phyloP scores from a whole-genome alignment of 345 rosid genomes.

The Eucalyptus sp. region DNA sequence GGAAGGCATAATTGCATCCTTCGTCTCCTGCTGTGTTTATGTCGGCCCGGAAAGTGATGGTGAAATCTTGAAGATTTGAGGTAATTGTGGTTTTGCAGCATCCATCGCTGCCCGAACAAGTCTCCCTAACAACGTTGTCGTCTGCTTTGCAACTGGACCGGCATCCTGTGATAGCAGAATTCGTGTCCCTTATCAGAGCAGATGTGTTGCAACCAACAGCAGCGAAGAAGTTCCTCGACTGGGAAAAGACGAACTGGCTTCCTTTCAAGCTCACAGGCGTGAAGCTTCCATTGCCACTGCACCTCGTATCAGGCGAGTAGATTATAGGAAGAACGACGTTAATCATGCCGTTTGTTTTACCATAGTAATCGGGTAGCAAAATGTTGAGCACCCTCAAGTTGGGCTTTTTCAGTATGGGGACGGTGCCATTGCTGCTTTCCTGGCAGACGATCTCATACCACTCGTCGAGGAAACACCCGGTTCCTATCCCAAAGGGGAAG shows the following conservation, averaged over 20 bases:
- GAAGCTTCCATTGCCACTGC: neutral
- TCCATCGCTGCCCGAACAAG: neutral
- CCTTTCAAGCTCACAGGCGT: neutral
- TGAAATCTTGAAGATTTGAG: neutral
- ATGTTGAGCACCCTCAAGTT: neutral
- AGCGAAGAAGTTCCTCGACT: neutral
- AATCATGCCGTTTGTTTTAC: neutral
- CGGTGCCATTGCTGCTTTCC: neutral
- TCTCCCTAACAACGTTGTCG: too few relatives aligned
- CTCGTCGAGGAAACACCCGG: neutral
- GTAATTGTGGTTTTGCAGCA: neutral
- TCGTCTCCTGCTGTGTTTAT: neutral
- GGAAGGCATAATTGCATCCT: neutral
- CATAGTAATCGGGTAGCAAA: neutral
- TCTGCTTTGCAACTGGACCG: neutral
- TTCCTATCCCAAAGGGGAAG: slow-evolving; percentile 1
- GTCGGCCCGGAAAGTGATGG: neutral
- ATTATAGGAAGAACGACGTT: neutral
- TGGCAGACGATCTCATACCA: slow-evolving; percentile 1
- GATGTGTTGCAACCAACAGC: neutral
- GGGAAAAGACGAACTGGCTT: neutral
- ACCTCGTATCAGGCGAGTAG: neutral
- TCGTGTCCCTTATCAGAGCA: neutral
- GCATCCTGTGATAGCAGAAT: neutral
- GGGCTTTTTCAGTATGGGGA: neutral